These are phyloP conservation scores for Cadophora sp. DNA, from an alignment of 2,329 filamentous ascomycete genomes.

Conservation along the genomic window DNA sequence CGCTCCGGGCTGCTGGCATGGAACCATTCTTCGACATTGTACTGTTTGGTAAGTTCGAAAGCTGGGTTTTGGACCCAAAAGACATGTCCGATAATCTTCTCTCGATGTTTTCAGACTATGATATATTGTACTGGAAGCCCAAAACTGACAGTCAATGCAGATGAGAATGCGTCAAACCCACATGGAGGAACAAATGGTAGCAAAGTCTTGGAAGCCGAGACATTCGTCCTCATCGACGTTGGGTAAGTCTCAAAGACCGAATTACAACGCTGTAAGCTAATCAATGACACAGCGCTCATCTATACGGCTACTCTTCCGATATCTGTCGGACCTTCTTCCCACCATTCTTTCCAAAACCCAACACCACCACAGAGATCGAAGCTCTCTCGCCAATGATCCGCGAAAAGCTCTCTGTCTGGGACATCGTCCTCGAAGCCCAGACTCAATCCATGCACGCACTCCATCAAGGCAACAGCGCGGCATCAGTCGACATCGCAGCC, in stretches of 20 bases:
- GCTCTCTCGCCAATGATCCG: constrained; percentile 34
- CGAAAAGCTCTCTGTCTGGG: constrained; percentile 64
- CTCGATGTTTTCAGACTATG: not conserved
- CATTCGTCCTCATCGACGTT: constrained; percentile 68
- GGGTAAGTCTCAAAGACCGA: constrained; percentile 43
- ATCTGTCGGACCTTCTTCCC: constrained; percentile 67
- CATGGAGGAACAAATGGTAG: constrained; percentile 50
- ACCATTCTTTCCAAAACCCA: constrained; percentile 44
- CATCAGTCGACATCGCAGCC: constrained; percentile 66
- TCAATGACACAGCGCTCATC: constrained; percentile 53
- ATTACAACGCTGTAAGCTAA: not conserved
- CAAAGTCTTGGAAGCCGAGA: constrained; percentile 58
- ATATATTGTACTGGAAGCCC: not conserved
- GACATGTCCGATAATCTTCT: not conserved
- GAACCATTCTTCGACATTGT: constrained; percentile 69
- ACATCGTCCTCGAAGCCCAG: constrained; percentile 67
- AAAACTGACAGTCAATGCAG: constrained; percentile 28
- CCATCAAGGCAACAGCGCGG: constrained; percentile 58
- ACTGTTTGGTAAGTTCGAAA: constrained; percentile 53
- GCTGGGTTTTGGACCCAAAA: not conserved
- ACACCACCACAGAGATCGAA: constrained; percentile 10
- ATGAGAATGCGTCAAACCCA: constrained; percentile 49
- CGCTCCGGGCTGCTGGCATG: constrained; percentile 58
- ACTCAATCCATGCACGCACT: constrained; percentile 59
- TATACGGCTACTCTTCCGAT: constrained; percentile 68